Evolutionary conservation across 257 asterid species (phyloP).

Genomic region (Fraxinus pennsylvanica): DNA sequence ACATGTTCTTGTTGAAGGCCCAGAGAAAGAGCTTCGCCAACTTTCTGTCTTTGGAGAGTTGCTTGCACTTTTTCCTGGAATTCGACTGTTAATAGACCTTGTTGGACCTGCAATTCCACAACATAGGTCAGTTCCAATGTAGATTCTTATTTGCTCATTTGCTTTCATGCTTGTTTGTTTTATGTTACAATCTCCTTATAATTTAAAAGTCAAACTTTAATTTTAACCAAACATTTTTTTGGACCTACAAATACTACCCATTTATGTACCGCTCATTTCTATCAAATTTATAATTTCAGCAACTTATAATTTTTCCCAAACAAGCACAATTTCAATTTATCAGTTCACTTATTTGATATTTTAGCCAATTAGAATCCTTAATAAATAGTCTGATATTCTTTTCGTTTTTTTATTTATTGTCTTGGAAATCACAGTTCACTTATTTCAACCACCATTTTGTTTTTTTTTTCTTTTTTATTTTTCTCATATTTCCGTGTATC

Average conservation of each 20-base stretch:
- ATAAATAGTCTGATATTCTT: background rate
- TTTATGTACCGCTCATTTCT: too few species aligned
- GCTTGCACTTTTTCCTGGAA: slow-evolving; percentile 76
- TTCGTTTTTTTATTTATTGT: background rate
- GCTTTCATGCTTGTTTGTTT: slow-evolving; percentile 17
- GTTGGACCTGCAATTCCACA: slow-evolving; percentile 82
- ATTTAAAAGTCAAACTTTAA: too few species aligned
- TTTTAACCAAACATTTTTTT: too few species aligned
- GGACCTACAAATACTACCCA: too few species aligned
- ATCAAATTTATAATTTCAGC: too few species aligned
- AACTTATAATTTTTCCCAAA: too few species aligned
- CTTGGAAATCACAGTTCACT: background rate
- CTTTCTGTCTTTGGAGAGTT: slow-evolving; percentile 77
- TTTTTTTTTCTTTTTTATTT: too few species aligned
- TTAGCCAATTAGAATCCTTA: slow-evolving; percentile 2
- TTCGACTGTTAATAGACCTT: slow-evolving; percentile 57
- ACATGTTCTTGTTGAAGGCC: slow-evolving; percentile 49
- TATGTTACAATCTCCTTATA: background rate
- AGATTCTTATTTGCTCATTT: slow-evolving; percentile 15
- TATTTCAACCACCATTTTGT: background rate
- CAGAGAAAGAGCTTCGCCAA: slow-evolving; percentile 86
- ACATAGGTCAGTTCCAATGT: slow-evolving; percentile 48
- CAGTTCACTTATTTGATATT: background rate
- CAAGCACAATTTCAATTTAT: background rate
- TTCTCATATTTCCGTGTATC: background rate